Evolutionary conservation across 768 basidiomycete species (phyloP), one percentile per base, ranked within the genome.

Genomic region (Psilocybe cyanescens): DNA sequence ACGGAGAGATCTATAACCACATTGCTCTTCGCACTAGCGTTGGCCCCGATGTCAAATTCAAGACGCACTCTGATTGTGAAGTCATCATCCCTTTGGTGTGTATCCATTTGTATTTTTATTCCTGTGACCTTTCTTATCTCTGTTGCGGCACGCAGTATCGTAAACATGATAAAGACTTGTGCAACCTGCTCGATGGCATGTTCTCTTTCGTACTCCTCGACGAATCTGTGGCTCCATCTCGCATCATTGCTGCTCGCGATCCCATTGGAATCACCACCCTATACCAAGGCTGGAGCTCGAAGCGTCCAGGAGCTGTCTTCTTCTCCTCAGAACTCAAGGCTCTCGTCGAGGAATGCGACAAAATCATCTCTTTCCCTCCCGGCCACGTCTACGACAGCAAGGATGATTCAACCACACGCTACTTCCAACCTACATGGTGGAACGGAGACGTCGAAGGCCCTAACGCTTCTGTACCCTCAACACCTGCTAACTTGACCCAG

Each of bases 1-100:
- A 99, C 76, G 97, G 97, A 55, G 97, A 99, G 78, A 99, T 99
- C 70, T 99, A 99, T 83, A 99, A 99, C 82, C 94, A 99, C 72
- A 76, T 92, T 58, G 82, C 89, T 16, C 86, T 99, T 55, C 86
- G 93, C 60, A 84, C 87, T 54, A 77, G 75, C 28, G 76, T 95
- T 57, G 87, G 85, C 39, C 72, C 85, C 47, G 81, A 78, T 59
- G 85, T 88, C 65, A 88, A 86, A 59, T 97, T 99, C 83, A 97
- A 94, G 82, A 99, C 97, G 0, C 93, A 97, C 71, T 98, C 96
- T 0, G 97, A 99, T 70, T 99, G 97, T 75, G 97, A 99, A 75
- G 89, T 97, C 69, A 97, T 99, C 67, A 85, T 99, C 63, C 92
- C 96, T 66, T 76, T 99, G 68, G 97, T 97, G 59, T 56, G 69